Conservation (phyloP, 176 grass and related monocot species). For the Rhipidocladum racemiflorum region DNA sequence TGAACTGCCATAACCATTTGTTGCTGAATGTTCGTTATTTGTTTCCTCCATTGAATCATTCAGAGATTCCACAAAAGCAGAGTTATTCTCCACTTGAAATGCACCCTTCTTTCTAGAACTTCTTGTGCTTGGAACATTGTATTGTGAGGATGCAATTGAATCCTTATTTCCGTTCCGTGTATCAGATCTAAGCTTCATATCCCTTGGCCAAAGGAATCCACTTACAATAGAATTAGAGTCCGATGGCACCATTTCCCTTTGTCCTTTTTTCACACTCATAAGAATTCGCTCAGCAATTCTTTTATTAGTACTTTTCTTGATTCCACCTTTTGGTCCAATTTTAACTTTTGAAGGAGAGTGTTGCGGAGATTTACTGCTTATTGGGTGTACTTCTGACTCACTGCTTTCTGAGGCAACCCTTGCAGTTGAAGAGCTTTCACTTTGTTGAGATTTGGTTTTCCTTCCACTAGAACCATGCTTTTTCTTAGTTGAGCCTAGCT, state of each 20-base stretch:
- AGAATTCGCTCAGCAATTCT: constrained; percentile 77
- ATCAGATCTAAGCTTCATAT: constrained; percentile 73
- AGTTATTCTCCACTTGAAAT: constrained; percentile 43
- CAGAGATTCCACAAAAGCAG: constrained; percentile 43
- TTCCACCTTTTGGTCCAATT: constrained; percentile 50
- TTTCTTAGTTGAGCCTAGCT: constrained; percentile 56
- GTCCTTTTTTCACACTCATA: constrained; percentile 70
- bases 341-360: constrained; percentile 53
- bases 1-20: constrained; percentile 53
- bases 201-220: constrained; percentile 52
- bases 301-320: constrained; percentile 70
- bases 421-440: constrained; percentile 73
- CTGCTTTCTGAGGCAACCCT: constrained; percentile 82
- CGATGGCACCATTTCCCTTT: constrained; percentile 51
- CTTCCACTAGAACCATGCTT: constrained; percentile 55
- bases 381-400: constrained; percentile 61
- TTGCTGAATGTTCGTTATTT: constrained; percentile 44
- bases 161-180: constrained; percentile 57
- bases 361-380: constrained; percentile 48
- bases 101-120: constrained; percentile 44
- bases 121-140: constrained; percentile 62
- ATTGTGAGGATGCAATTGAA: constrained; percentile 45
- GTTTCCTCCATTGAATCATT: constrained; percentile 56
- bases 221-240: constrained; percentile 67
- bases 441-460: constrained; percentile 78